Base-by-base conservation (phyloP, 306 rosid genomes). In the Biancaea sappan region DNA sequence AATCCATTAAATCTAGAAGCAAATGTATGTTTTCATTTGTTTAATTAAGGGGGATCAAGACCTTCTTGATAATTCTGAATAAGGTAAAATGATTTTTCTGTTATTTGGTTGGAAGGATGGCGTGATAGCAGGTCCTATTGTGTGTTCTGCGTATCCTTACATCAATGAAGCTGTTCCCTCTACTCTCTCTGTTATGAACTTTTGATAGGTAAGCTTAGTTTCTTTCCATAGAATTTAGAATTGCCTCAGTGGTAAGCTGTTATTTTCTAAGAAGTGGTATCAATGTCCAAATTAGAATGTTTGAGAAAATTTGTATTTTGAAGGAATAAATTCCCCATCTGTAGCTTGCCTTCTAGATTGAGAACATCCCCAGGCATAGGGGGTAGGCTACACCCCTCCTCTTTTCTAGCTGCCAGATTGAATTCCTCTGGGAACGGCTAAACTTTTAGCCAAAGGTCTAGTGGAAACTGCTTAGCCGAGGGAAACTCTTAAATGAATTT, bases 31-130 rank as follows among this genome's bases (percentile, higher is more conserved):
- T 24, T 24, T 38, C 29, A 31, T 12, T 52, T 53, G 24, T 4
- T 77, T 35, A 59, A 35, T 77, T 32, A 6, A 38, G 32, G 8
- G n/a, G 38, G 19, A 14, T 40, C 12, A 8, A 51, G 16, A 21
- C 28, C 19, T 10, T 16, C 2, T 66, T 34, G 16, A 14, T 29
- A 9, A 4, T 15, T 40, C 15, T 16, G 44, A 58, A 68, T 77
- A 52, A 31, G 46, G 8, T 29, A 56, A 69, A 69, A 58, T 58
- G 22, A n/a, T 32, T 46, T 67, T n/a, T 35, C 6, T 29, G 4
- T 22, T 67, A 32, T 46, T 43, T 56, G 13, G 46, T 44, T 56
- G 56, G 67, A 41, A 53, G 58, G 66, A 52, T 75, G 29, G 6
- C 16, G 32, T 52, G 24, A 52, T 41, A 26, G 41, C 6, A 34